These are phyloP conservation scores for Phytopythium aichiense DNA, from an alignment of 352 stramenopile species.

Conservation along the genomic window DNA sequence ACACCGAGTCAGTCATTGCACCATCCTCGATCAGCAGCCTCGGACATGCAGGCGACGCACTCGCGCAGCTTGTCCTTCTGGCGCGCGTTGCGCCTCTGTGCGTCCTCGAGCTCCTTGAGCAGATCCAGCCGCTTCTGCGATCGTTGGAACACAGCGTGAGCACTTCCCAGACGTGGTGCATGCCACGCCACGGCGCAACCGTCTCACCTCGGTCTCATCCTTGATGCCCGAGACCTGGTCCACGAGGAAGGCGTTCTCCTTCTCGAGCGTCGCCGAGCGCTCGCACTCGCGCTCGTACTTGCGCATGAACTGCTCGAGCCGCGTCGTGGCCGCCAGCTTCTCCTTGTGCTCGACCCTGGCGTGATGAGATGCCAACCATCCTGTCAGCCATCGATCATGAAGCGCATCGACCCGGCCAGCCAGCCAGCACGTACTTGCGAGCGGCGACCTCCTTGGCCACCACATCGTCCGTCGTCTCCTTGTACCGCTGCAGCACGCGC, in stretches of 20 bases:
- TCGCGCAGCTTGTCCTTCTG: constrained; percentile 73
- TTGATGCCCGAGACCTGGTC: constrained; percentile 72
- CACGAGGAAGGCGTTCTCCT: constrained; percentile 63
- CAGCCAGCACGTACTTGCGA: constrained; percentile 34
- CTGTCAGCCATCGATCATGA: background rate
- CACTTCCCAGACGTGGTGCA: background rate
- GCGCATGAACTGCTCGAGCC: constrained; percentile 77
- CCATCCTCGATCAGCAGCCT: background rate
- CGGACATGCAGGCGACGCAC: constrained; percentile 14
- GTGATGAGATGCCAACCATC: background rate
- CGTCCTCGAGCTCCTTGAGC: constrained; percentile 62
- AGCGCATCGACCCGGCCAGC: background rate
- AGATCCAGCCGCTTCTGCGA: constrained; percentile 58
- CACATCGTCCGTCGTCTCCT: constrained; percentile 65
- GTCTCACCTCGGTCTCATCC: constrained; percentile 51
- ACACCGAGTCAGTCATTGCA: background rate
- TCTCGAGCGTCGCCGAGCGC: constrained; percentile 47
- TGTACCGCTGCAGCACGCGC: constrained; percentile 68
- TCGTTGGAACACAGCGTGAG: background rate
- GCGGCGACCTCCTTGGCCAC: constrained; percentile 48
- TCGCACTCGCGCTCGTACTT: constrained; percentile 81
- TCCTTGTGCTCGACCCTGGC: constrained; percentile 62
- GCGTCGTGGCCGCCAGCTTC: constrained; percentile 52
- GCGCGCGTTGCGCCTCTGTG: constrained; percentile 58
- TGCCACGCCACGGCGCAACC: background rate